Evolutionary conservation across 2,329 filamentous ascomycete genomes (phyloP).

Genomic region (Zymoseptoria pseudotritici): DNA sequence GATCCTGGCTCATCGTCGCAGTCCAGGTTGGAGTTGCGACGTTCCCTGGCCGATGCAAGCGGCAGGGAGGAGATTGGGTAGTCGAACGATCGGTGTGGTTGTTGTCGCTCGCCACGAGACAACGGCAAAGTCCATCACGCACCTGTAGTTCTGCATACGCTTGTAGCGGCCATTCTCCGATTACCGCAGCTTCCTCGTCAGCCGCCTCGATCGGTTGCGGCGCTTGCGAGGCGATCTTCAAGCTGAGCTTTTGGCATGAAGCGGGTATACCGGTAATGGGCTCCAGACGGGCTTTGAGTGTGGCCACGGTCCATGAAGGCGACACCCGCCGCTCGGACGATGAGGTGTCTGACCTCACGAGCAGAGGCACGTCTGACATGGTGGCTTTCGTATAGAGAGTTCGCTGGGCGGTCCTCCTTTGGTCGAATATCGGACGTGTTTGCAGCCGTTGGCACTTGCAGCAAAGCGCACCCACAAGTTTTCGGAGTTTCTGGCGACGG

Average conservation of each 20-base stretch:
- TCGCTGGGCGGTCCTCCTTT: not conserved
- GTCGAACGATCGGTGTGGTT: not conserved
- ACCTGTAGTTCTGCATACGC: slow-evolving; percentile 75
- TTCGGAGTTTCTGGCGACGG: not conserved
- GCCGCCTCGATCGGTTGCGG: slow-evolving; percentile 58
- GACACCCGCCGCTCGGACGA: slow-evolving; percentile 85
- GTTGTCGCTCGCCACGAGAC: not conserved
- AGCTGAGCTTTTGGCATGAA: slow-evolving; percentile 63
- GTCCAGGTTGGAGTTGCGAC: not conserved
- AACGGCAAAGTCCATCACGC: slow-evolving; percentile 38
- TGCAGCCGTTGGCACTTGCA: not conserved
- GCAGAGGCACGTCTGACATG: slow-evolving; percentile 67
- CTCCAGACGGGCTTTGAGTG: slow-evolving; percentile 81
- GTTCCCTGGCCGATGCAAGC: not conserved
- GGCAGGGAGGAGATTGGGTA: not conserved
- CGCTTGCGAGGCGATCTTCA: slow-evolving; percentile 59
- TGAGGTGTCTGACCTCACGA: slow-evolving; percentile 67
- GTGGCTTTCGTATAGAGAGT: slow-evolving; percentile 6
- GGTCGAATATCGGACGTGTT: not conserved
- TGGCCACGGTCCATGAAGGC: slow-evolving; percentile 80
- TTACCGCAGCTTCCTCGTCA: slow-evolving; percentile 63
- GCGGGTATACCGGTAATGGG: slow-evolving; percentile 88
- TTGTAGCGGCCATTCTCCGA: slow-evolving; percentile 59
- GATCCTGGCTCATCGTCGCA: not conserved
- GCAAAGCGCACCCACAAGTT: not conserved